Conservation (phyloP, 164 flowering plant species). For the Kalanchoe fedtschenkoi region DNA sequence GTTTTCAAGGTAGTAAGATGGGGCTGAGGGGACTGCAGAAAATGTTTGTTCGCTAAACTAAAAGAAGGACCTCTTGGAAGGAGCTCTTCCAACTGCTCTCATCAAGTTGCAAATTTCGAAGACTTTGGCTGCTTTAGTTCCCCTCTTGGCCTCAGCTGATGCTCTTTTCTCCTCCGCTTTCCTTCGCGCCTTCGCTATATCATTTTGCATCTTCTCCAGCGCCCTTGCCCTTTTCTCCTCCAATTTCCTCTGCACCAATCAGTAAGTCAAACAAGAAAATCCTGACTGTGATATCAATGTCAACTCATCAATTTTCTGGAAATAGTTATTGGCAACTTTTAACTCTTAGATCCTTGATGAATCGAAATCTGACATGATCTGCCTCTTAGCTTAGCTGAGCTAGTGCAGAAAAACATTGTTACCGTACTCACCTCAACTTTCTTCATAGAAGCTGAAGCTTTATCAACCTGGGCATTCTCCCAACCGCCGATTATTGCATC, state of each 20-base stretch:
- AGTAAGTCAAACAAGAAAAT: background rate
- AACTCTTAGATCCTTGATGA: background rate
- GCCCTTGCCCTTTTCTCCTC: constrained; percentile 92
- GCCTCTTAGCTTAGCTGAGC: background rate
- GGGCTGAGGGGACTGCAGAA: background rate
- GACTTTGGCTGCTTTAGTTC: constrained; percentile 71
- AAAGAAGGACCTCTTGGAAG: constrained; percentile 71
- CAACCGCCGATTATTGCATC: constrained; percentile 76
- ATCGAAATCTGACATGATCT: background rate
- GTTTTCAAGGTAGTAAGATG: background rate
- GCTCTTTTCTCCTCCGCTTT: constrained; percentile 92
- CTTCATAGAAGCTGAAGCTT: constrained; percentile 75
- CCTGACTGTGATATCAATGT: background rate
- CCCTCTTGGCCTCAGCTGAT: constrained; percentile 81
- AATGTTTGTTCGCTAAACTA: constrained; percentile 9
- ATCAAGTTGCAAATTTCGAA: constrained; percentile 68
- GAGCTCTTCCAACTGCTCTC: constrained; percentile 79
- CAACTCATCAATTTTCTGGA: too few species aligned
- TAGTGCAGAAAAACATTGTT: too few species aligned
- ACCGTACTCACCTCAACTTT: constrained; percentile 74
- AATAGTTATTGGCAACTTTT: too few species aligned
- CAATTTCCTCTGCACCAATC: constrained; percentile 58
- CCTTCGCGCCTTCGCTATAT: constrained; percentile 65
- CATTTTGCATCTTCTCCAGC: constrained; percentile 79
- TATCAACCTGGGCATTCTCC: constrained; percentile 71